Evolutionary conservation across 169 alveolate species (phyloP), one percentile per base, ranked within the genome.

Genomic region (Miamiensis avidus): DNA sequence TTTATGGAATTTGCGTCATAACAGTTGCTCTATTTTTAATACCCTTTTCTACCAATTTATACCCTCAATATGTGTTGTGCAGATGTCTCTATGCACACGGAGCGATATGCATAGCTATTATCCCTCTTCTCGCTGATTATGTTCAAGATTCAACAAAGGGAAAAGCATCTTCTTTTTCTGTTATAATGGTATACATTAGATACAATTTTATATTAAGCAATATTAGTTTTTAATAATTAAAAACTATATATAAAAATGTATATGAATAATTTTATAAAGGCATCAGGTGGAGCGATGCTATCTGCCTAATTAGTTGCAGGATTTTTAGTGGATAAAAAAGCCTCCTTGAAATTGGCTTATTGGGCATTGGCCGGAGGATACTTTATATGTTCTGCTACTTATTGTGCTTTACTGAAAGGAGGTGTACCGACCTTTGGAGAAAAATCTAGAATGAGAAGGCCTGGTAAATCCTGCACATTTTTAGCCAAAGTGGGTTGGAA

Each of bases 41-140:
- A 87, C 83, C 87, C 31, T 81, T 81, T 28, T 75, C 83, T 75
- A 34, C 74, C 11, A 33, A 73, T 74, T 34, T 86, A 4, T 86
- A 86, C 31, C 90, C 90, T 28, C 28, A 76, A 65, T 86, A 86
- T 81, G 74, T 74, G 20, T 29, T 65, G 0, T 32, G 26, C 28
- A 32, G 84, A 84, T 79, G 81, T 65, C 33, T 81, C 26, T 86
- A 86, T 75, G 90, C 90, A 4, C 81, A 81, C 0, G 90, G 90
- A 64, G 87, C 87, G 28, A 86, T 86, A 0, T 79, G 87, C 1
- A 34, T 86, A 28, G 83, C 87, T 34, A 81, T 84, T 26, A 81
- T 86, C 16, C 90, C 90, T 49, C 33, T 86, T 27, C 64, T 86
- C 11, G 90, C 86, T 0, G 90, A 86, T 76, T 86, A 86, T 86